phyloP scores from a whole-genome alignment of 805 yeast genomes.

The Maudiozyma serrabonitensis region DNA sequence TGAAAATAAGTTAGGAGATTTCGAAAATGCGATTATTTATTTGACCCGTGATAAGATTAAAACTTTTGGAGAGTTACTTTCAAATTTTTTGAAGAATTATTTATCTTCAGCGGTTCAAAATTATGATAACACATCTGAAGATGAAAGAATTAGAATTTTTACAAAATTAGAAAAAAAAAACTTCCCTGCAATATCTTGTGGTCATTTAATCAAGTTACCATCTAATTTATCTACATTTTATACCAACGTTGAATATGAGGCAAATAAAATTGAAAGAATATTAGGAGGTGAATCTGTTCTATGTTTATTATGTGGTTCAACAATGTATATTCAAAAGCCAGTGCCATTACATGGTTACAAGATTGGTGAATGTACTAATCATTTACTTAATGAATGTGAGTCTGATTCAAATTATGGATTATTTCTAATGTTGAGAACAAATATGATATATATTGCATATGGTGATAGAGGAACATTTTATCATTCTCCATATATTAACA shows the following conservation, averaged over 20 bases:
- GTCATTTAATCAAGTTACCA: slow-evolving; percentile 8
- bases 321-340: slow-evolving; percentile 56
- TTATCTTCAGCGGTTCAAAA: neutral
- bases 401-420: slow-evolving; percentile 16
- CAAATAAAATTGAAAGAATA: slow-evolving; percentile 31
- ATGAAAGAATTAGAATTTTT: neutral
- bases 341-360: slow-evolving; percentile 38
- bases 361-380: slow-evolving; percentile 75
- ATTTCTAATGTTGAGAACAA: slow-evolving; percentile 19
- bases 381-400: slow-evolving; percentile 50
- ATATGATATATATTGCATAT: slow-evolving; percentile 39
- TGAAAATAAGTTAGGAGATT: neutral
- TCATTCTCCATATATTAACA: slow-evolving; percentile 75
- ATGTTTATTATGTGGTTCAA: slow-evolving; percentile 72
- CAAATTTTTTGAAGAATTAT: neutral
- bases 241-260: slow-evolving; percentile 17
- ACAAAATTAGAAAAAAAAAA: neutral
- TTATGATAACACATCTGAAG: neutral
- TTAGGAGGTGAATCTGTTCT: slow-evolving; percentile 60
- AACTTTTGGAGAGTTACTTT: neutral
- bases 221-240: slow-evolving; percentile 7
- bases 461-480: slow-evolving; percentile 72
- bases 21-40: neutral
- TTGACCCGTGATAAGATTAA: neutral
- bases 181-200: slow-evolving; percentile 4